Evolutionary conservation across 192 early-diverging fungal species (phyloP).

Genomic region (Linnemannia zychae): DNA sequence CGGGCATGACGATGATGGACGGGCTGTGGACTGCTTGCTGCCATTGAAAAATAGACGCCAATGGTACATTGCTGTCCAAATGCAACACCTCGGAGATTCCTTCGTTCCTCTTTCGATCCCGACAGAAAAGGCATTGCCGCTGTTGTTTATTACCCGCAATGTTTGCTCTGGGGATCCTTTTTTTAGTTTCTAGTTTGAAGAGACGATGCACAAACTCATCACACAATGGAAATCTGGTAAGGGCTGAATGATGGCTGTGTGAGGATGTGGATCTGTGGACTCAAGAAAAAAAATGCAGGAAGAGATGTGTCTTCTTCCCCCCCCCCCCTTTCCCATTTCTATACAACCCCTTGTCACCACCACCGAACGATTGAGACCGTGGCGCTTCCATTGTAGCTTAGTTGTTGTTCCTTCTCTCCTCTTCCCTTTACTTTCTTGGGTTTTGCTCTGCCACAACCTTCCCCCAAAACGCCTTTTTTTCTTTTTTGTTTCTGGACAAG

Average conservation of each 20-base stretch:
- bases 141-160: not conserved
- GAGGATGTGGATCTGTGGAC: not conserved
- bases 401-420: not conserved
- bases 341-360: not conserved
- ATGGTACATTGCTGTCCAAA: not conserved
- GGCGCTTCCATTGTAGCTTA: not conserved
- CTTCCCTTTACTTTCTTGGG: not conserved
- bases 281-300: not conserved
- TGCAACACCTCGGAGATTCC: not conserved
- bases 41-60: not conserved
- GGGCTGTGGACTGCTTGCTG: conserved; percentile 2
- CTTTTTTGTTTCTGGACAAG: not conserved
- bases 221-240: not conserved
- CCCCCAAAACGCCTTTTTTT: not conserved
- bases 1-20: not conserved
- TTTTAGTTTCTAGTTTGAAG: not conserved
- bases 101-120: not conserved
- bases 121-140: not conserved
- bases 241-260: not conserved
- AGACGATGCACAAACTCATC: no score
- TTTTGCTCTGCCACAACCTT: not conserved
- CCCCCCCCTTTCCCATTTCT: not conserved
- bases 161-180: not conserved
- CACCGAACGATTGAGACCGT: not conserved
- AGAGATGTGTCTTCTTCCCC: not conserved